These are phyloP conservation scores for Cyberlindnera xylosilytica DNA, from an alignment of 805 yeast genomes.

Conservation along the genomic window DNA sequence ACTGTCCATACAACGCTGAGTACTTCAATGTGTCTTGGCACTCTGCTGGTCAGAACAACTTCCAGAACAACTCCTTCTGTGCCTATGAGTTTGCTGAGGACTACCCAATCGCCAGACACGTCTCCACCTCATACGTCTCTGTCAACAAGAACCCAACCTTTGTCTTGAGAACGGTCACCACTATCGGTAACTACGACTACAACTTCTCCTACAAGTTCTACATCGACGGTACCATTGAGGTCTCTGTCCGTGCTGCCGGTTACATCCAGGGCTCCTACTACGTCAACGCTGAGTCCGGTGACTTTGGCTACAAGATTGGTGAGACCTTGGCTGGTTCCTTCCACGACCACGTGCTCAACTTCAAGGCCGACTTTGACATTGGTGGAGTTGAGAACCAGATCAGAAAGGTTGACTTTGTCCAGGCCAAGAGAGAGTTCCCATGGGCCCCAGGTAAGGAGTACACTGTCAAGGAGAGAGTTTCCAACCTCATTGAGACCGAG, in stretches of 20 bases:
- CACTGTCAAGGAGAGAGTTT: constrained; percentile 18
- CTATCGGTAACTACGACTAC: constrained; percentile 28
- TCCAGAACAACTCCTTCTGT: constrained; percentile 29
- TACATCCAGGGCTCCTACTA: constrained; percentile 30
- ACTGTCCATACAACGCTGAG: constrained; percentile 30
- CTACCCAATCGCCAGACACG: constrained; percentile 25
- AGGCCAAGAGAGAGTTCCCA: constrained; percentile 23
- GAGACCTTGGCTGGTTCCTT: constrained; percentile 29
- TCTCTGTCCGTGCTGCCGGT: constrained; percentile 30
- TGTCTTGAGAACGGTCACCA: constrained; percentile 23
- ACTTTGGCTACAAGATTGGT: constrained; percentile 24
- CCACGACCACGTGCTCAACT: constrained; percentile 29
- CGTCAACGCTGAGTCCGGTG: constrained; percentile 17
- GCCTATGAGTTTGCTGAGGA: constrained; percentile 25
- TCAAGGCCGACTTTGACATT: constrained; percentile 29
- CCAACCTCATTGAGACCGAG: constrained; percentile 17
- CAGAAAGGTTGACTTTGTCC: constrained; percentile 15
- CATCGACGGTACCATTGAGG: constrained; percentile 29
- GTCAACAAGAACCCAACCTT: constrained; percentile 27
- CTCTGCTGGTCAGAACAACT: constrained; percentile 20
- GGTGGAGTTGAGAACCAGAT: constrained; percentile 27
- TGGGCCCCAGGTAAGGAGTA: constrained; percentile 27
- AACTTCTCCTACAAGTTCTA: constrained; percentile 25
- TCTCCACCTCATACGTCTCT: constrained; percentile 16
- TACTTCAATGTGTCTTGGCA: constrained; percentile 29